Evolutionary conservation across 2,329 filamentous ascomycete genomes (phyloP), one percentile per base, ranked within the genome.

Genomic region (Arthroderma sp.): DNA sequence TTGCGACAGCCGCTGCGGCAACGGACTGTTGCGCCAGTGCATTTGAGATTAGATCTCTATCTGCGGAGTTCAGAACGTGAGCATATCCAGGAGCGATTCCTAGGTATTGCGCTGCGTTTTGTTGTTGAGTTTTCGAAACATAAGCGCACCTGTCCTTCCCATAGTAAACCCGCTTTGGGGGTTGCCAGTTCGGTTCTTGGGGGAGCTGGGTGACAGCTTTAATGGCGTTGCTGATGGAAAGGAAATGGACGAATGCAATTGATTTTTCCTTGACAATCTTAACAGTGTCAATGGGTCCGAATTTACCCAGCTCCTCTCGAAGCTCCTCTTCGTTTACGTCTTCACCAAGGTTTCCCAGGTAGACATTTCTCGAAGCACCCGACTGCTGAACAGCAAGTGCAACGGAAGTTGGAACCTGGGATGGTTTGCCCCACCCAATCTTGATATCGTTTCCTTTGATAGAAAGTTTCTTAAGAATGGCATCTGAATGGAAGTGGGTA

Each of bases 401-500:
- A 39, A 98, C 91, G 2, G 91, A 96, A 2, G 89, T 96, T 3
- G 91, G 91, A 1, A 98, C 91, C 66, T 94, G 89, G 3, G 91
- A 96, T 30, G 91, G 89, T 69, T 98, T 98, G 51, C 91, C 91
- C 91, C 91, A 98, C 51, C 91, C 91, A 57, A 98, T 88, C 74
- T 98, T 98, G 72, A 98, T 95, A 64, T 98, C 91, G 71, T 96
- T 91, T 28, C 89, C 89, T 68, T 94, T 88, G 71, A 98, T 94
- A 57, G 88, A 88, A 62, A 98, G 78, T 75, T 96, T 98, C 75
- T 98, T 98, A 76, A 98, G 77, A 68, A 98, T 98, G 55, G 91
- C 91, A 73, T 98, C 91, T 15, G 91, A 98, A 72, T 98, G 91
- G 70, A 98, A 98, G 64, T 98, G 91, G 22, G 89, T 96, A 46